Base-by-base conservation (phyloP, 2,329 filamentous ascomycete species). In the Cladosporium sp. region DNA sequence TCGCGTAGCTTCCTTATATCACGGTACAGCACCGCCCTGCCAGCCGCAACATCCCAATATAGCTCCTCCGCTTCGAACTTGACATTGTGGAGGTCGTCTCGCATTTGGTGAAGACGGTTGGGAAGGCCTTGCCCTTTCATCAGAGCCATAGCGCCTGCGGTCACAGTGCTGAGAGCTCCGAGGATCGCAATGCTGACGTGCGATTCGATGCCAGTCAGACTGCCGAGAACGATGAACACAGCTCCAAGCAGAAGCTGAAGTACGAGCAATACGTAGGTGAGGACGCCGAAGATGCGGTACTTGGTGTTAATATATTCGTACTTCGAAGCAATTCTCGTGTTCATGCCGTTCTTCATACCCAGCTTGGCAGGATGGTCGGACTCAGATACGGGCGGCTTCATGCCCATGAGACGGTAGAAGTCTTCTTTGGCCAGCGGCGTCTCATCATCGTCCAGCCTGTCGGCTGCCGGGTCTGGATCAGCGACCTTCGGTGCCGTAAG, bases 71-170 rank as follows among this genome's bases (percentile, higher is more conserved):
- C 71, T 63, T 73, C 73, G 57, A 78, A 76, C 21, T 76, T 67
- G 12, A 78, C 70, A 46, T 70, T 73, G 53, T 69, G 64, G 59
- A 78, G 64, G 14, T 71, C 71, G 64, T 78, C 75, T 46, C 70
- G 59, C 60, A 74, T 73, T 68, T 76, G 73, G 29, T 75, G 65
- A n/a, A 78, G 63, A 3, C 76, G 66, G 59, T 73, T 76, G n/a
- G 76, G 75, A n/a, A 78, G 64, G 1, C 77, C 75, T 67, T 77
- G 75, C 0, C 76, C 77, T 57, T 73, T 75, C 68, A 75, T 74
- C n/a, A 78, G 49, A 21, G 74, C 73, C 55, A 78, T 64, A 18
- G 71, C 64, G 3, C 77, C 76, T 10, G 71, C 76, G 4, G 77
- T 71, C 5, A 78, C 72, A 2, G 74, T 75, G 53, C 72, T 74